A percentile compares a stretch with the other conserved stretches of the same genome.
phyloP scores from a whole-genome alignment of 441 rosid species.

The Populus hybrid region DNA sequence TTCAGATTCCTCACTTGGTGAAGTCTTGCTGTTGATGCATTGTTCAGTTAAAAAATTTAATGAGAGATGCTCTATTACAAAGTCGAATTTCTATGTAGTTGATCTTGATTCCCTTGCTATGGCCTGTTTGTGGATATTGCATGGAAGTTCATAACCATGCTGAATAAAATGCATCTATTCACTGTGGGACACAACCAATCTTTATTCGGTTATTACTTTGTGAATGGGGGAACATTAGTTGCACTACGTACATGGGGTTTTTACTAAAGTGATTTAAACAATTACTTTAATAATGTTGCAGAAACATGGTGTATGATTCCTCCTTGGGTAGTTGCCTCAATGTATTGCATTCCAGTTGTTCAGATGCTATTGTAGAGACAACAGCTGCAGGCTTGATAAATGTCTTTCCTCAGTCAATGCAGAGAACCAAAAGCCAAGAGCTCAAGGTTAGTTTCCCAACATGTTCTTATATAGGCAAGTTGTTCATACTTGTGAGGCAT shows the following conservation, averaged over 20 bases:
- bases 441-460: slow-evolving; percentile 64
- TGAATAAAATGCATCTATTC: background rate
- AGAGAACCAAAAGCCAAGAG: slow-evolving; percentile 83
- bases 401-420: slow-evolving; percentile 56
- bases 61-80: background rate
- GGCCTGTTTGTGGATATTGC: background rate
- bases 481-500: slow-evolving; percentile 2
- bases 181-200: background rate
- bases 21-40: background rate
- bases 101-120: background rate
- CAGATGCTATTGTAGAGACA: slow-evolving; percentile 66
- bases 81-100: background rate
- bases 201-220: background rate
- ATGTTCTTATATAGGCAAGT: slow-evolving; percentile 20
- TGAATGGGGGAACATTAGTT: background rate
- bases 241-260: background rate
- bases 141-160: background rate
- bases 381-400: slow-evolving; percentile 74
- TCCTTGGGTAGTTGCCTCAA: slow-evolving; percentile 78
- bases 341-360: slow-evolving; percentile 57
- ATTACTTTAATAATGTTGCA: slow-evolving; percentile 32
- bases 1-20: background rate
- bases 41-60: background rate
- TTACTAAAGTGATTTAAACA: slow-evolving; percentile 4
- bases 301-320: slow-evolving; percentile 75